Percentiles rank a stretch among this genome's conserved stretches.
These are phyloP conservation scores for Phytophthora sp. DNA, from an alignment of 352 stramenopile species.

Conservation along the genomic window DNA sequence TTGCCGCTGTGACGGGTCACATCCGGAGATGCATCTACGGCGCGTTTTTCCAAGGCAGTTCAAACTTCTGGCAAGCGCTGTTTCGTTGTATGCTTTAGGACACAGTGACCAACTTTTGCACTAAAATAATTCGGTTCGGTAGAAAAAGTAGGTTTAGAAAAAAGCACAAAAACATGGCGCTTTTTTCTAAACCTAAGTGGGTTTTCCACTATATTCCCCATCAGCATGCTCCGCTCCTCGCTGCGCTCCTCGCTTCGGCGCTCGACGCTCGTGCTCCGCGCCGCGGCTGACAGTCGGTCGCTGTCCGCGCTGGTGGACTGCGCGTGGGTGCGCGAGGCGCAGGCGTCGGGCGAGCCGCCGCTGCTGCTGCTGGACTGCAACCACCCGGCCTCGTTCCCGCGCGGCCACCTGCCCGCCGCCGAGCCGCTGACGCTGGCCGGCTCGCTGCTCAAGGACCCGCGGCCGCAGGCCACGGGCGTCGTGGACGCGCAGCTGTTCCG, in stretches of 20 bases:
- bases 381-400: constrained; percentile 53
- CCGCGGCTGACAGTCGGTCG: background rate
- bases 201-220: too few relatives aligned
- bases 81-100: too few relatives aligned
- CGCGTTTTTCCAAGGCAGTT: too few relatives aligned
- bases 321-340: constrained; percentile 41
- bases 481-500: constrained; percentile 50
- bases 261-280: background rate
- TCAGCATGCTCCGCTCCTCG: too few relatives aligned
- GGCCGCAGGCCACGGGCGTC: constrained; percentile 49
- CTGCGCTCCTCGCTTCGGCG: background rate
- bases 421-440: constrained; percentile 49
- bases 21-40: too few relatives aligned
- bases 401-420: constrained; percentile 56
- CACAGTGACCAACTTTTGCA: too few relatives aligned
- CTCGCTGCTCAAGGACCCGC: constrained; percentile 59
- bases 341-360: constrained; percentile 13
- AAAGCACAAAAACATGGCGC: too few relatives aligned
- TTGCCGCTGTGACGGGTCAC: too few relatives aligned
- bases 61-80: too few relatives aligned
- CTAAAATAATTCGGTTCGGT: too few relatives aligned
- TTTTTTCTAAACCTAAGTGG: too few relatives aligned
- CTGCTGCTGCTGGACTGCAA: constrained; percentile 68
- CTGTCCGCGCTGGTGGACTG: constrained; percentile 51
- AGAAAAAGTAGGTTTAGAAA: too few relatives aligned